phyloP scores from a whole-genome alignment of 1,284 basidiomycete species.

The Phlebopus sp. region DNA sequence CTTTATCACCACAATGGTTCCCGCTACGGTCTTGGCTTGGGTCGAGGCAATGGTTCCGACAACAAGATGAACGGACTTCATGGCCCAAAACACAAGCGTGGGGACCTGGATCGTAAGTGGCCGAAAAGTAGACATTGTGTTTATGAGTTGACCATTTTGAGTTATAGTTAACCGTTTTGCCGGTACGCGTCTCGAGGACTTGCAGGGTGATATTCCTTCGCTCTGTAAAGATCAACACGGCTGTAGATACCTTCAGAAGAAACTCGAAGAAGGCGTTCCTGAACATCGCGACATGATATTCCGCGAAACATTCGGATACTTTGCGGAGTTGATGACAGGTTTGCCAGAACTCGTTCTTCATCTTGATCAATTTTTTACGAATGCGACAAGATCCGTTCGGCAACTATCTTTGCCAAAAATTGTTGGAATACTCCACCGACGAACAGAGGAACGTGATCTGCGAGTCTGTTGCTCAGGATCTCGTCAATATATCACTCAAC shows the following conservation, averaged over 20 bases:
- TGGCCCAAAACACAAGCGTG: constrained; percentile 90
- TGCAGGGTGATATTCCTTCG: constrained; percentile 90
- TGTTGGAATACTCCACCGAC: constrained; percentile 96
- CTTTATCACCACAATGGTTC: constrained; percentile 78
- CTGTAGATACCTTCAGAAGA: constrained; percentile 98
- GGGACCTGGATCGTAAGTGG: constrained; percentile 90
- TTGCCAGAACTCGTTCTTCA: constrained; percentile 17
- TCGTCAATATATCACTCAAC: constrained; percentile 98
- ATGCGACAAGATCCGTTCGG: constrained; percentile 87
- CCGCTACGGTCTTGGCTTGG: constrained; percentile 68
- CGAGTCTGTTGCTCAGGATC: constrained; percentile 94
- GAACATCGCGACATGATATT: constrained; percentile 99
- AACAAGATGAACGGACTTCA: constrained; percentile 85
- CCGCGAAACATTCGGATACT: constrained; percentile 96
- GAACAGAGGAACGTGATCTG: constrained; percentile 97
- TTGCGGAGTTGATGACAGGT: constrained; percentile 98
- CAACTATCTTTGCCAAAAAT: constrained; percentile 98
- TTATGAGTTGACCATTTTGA: constrained; percentile 5
- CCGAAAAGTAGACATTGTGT: constrained; percentile 21
- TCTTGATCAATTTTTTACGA: constrained; percentile 4
- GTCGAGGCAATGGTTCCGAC: constrained; percentile 52
- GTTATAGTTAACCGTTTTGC: constrained; percentile 87
- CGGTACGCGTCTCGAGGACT: constrained; percentile 91
- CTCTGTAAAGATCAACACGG: constrained; percentile 99
- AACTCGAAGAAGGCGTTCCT: constrained; percentile 92